Evolutionary conservation across 2,329 filamentous ascomycete genomes (phyloP), one percentile per base, ranked within the genome.

Genomic region (Mycosphaerelloides madeirae): DNA sequence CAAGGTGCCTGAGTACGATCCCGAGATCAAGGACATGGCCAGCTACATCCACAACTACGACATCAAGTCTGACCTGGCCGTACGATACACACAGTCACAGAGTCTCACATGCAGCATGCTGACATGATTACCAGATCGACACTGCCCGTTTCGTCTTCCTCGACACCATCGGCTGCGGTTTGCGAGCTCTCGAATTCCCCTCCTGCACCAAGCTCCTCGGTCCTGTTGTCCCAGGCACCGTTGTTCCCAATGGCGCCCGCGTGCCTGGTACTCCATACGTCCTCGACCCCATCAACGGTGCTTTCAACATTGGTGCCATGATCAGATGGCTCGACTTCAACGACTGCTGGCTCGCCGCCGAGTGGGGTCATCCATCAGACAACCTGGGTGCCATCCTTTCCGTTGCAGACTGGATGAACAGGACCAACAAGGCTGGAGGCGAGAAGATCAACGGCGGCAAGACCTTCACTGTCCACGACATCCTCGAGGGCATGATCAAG

Each of bases 311-410:
- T 61, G 93, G 93, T 61, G 86, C 93, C 62, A 95, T 95, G 84
- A 95, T 98, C 74, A 81, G 93, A 65, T 98, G 93, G 93, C 81
- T 98, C 62, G 93, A 98, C 75, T 98, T 97, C 80, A 98, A 98
- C 70, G 93, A 98, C 79, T 97, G 93, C 81, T 98, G 91, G 93
- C 78, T 97, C 54, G 93, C 91, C 34, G 93, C 93, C 44, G 93
- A 98, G 75, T 98, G 93, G 93, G 93, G 93, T 47, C 93, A 98
- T 71, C 93, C 93, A 51, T 96, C 90, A 3, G 93, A 98, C 76
- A 98, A 98, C 77, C 71, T 98, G 58, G 93, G 93, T 53, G 93
- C 91, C 62, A 98, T 98, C 66, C 81, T 98, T 52, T 88, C 91
- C 36, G 90, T 96, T 41, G 88, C 93, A 49, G 93, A 98, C 76